Evolutionary conservation across 805 yeast species (phyloP), one percentile per base, ranked within the genome.

Genomic region (Babjeviella inositovora): DNA sequence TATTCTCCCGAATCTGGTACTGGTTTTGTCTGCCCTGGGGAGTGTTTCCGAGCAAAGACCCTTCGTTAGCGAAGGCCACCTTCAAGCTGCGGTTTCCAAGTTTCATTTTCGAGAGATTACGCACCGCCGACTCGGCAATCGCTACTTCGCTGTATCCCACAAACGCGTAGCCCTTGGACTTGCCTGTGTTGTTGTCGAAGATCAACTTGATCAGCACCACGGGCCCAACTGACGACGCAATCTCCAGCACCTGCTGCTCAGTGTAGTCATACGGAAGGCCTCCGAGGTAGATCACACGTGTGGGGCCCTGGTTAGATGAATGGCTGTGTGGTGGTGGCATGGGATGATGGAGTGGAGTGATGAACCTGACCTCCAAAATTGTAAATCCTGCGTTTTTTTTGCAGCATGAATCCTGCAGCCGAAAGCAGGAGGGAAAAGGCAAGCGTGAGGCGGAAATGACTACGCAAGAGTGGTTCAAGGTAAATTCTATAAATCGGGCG

Each of bases 251-350:
- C 44, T 85, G 96, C 36, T 82, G 93, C 43, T 87, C 97, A 0
- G 95, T 79, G 39, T 79, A 82, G 38, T 87, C 96, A 41, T 72
- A 82, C 2, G 97, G 97, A 18, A 87, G 77, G 9, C 81, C 74
- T 3, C 94, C 93, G 19, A 85, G 66, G 37, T 77, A 77, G 3
- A 82, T 75, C 16, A 64, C 66, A n/a, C n/a, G n/a, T n/a, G 25
- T 27, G 19, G 17, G 5, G 27, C 23, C 25, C 27, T 32, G 15
- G 29, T 23, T 24, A 15, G 31, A 27, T 32, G 16, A 12, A 20
- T 13, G 15, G 7, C 12, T 15, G 23, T 11, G 13, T 14, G 7
- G 14, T 21, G 21, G 8, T n/a, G 21, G 21, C 11, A 7, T 8
- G 10, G 10, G n/a, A 10, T 8, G 21, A 13, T n/a, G 8, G 8